Percentiles rank a stretch among this genome's conserved stretches.
These are phyloP conservation scores for Fusarium annulatum DNA, from an alignment of 2,329 filamentous ascomycete species.

Conservation along the genomic window DNA sequence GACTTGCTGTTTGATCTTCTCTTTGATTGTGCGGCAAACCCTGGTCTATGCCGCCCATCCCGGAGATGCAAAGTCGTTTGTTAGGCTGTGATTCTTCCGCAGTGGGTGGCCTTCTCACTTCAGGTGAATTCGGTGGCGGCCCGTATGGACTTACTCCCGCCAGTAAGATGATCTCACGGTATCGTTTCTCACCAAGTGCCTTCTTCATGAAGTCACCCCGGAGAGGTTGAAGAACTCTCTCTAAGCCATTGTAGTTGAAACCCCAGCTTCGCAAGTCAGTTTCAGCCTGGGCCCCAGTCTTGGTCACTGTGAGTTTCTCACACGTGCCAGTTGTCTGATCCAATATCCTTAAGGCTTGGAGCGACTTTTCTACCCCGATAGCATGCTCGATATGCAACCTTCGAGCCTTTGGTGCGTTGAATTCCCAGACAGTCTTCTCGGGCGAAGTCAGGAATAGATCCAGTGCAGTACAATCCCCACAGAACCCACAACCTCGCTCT, in stretches of 20 bases:
- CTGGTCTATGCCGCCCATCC: not conserved
- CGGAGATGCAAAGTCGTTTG: not conserved
- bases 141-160: not conserved
- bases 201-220: not conserved
- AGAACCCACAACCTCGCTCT: slow-evolving; percentile 11
- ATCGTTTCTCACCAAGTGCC: slow-evolving; percentile 6
- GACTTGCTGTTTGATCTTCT: not conserved
- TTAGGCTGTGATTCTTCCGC: not conserved
- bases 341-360: not conserved
- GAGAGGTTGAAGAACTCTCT: not conserved
- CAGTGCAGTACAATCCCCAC: slow-evolving; percentile 6
- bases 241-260: not conserved
- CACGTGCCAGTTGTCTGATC: not conserved
- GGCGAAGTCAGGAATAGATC: slow-evolving; percentile 3
- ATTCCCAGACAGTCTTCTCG: not conserved
- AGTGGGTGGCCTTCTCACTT: not conserved
- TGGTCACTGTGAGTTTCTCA: not conserved
- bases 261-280: not conserved
- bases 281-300: not conserved
- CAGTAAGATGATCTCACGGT: slow-evolving; percentile 15
- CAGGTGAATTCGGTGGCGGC: not conserved
- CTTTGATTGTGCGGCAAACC: not conserved
- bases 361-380: not conserved
- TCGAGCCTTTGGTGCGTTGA: not conserved
- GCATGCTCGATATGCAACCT: slow-evolving; percentile 1